Conservation (phyloP, 2,329 filamentous ascomycete species). For the Trichophyton simii region DNA sequence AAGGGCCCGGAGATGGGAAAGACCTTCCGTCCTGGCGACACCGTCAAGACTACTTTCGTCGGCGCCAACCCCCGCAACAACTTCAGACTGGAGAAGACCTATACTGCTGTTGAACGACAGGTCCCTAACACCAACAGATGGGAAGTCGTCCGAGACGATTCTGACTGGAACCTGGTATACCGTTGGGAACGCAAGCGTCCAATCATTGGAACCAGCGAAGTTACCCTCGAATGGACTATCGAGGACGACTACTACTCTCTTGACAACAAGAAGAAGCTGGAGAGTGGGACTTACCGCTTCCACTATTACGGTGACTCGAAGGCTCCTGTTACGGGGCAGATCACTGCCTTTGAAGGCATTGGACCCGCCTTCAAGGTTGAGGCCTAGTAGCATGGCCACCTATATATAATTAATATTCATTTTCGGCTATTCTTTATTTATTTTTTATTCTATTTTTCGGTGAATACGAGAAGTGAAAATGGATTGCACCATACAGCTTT, state of each 20-base stretch:
- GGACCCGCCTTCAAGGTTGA: slow-evolving; percentile 38
- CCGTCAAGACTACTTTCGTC: slow-evolving; percentile 58
- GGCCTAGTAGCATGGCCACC: background rate
- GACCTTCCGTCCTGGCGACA: slow-evolving; percentile 48
- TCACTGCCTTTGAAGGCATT: slow-evolving; percentile 57
- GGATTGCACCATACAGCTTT: background rate
- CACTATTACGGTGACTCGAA: slow-evolving; percentile 79
- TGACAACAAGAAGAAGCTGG: slow-evolving; percentile 23
- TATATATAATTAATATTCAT: background rate
- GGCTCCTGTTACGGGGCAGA: slow-evolving; percentile 42
- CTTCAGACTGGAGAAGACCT: slow-evolving; percentile 64
- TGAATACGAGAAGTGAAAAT: background rate
- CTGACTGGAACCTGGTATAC: slow-evolving; percentile 73
- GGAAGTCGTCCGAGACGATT: slow-evolving; percentile 56
- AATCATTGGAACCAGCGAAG: slow-evolving; percentile 62
- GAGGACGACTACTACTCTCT: slow-evolving; percentile 41
- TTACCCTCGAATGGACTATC: slow-evolving; percentile 68
- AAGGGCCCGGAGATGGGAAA: slow-evolving; percentile 40
- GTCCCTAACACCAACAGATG: slow-evolving; percentile 40
- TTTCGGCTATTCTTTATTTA: background rate
- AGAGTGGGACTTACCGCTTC: slow-evolving; percentile 58
- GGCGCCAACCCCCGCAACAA: slow-evolving; percentile 87
- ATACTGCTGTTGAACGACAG: slow-evolving; percentile 59
- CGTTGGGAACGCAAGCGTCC: slow-evolving; percentile 62
- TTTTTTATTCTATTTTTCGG: background rate